Conservation (phyloP, 805 yeast genomes). For the Wickerhamiella lipophila region DNA sequence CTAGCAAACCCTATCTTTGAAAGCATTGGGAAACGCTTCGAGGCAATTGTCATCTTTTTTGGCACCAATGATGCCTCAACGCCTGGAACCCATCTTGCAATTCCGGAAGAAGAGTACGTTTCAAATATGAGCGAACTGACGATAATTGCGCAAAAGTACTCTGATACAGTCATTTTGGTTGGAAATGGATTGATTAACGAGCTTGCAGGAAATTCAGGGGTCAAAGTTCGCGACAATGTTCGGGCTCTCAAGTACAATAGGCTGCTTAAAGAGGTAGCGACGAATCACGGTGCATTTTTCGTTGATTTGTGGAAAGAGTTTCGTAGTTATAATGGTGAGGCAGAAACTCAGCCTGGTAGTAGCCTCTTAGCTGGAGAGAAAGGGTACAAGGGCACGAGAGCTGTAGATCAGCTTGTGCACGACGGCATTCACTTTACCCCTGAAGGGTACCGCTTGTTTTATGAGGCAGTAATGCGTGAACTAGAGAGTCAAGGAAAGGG, state of each 20-base stretch:
- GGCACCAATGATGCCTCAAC: slow-evolving; percentile 68
- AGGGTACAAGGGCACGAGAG: slow-evolving; percentile 3
- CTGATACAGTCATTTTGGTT: slow-evolving; percentile 45
- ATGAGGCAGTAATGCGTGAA: slow-evolving; percentile 11
- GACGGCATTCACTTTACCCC: slow-evolving; percentile 55
- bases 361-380: slow-evolving; percentile 16
- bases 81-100: slow-evolving; percentile 32
- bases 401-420: slow-evolving; percentile 25
- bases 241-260: slow-evolving; percentile 39
- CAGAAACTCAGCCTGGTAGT: slow-evolving; percentile 16
- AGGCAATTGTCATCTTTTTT: slow-evolving; percentile 46
- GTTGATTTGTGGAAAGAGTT: slow-evolving; percentile 43
- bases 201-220: slow-evolving; percentile 26
- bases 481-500: not conserved
- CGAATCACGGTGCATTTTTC: slow-evolving; percentile 38
- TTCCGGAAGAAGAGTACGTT: slow-evolving; percentile 38
- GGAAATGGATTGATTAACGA: slow-evolving; percentile 46
- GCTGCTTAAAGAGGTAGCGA: slow-evolving; percentile 37
- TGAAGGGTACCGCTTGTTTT: slow-evolving; percentile 40
- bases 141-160: slow-evolving; percentile 30
- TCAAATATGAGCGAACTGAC: slow-evolving; percentile 38
- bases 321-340: slow-evolving; percentile 32
- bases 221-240: slow-evolving; percentile 36
- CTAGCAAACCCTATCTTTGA: slow-evolving; percentile 31
- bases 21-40: slow-evolving; percentile 23